Base-by-base conservation (phyloP, 768 basidiomycete genomes). In the Naganishia kalamii region DNA sequence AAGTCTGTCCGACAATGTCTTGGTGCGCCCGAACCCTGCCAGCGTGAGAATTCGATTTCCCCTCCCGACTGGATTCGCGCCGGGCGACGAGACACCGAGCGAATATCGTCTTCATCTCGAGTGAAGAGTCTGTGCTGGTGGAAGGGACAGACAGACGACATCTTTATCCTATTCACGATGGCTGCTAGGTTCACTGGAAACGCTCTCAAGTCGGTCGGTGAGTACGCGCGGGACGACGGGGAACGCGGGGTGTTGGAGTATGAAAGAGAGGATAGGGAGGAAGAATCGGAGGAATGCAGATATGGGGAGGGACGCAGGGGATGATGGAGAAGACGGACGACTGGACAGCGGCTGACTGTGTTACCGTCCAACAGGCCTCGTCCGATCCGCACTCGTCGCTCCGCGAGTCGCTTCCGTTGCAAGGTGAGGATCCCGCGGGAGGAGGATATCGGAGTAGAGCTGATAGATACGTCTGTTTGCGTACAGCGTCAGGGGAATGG, bases 401-500 rank as follows among this genome's bases (percentile, higher is more conserved):
- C 60, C 46, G 23, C 23, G 60, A 47, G n/a, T 48, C 60, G 27
- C 60, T 37, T 33, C 46, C 23, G 43, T 61, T 35, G 37, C 54
- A 35, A 57, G 54, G 54, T 57, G 37, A 54, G 52, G 54, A 41
- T 12, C 32, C 21, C 37, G 0, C 4, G 11, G 11, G 13, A 11
- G 21, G 37, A 25, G 23, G 21, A 6, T 37, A 37, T 23, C 13
- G 8, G 21, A 15, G 54, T n/a, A 15, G 30, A n/a, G 54, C 33
- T 40, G 54, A 40, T 57, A 3, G 21, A 4, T n/a, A 13, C 15
- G 35, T 40, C 48, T 50, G 52, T 41, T 4, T 41, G 40, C 3
- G 11, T 23, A 32, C 37, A 68, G 70, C 52, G 43, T 40, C 27
- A 66, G 70, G 32, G 63, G 59, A 46, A 41, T 65, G 43, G 68